Evolutionary conservation across 495 filamentous ascomycete genomes (phyloP).

Genomic region (Durotheca rogersii): DNA sequence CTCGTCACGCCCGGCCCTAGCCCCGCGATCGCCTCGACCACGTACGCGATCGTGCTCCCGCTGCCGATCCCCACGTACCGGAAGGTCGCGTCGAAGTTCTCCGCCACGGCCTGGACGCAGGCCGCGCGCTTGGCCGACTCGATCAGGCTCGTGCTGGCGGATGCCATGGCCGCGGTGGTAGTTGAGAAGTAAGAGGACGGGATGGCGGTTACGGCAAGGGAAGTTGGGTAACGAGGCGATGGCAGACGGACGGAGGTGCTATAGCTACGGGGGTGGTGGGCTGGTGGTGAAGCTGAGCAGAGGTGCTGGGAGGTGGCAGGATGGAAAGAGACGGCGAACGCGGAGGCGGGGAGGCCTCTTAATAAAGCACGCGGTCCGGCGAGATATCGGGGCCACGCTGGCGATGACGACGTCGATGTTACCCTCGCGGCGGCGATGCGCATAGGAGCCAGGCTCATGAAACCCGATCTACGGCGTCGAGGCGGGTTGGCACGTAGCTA

Average conservation of each 20-base stretch:
- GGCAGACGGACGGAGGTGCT: background rate
- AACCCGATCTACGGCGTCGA: constrained; percentile 8
- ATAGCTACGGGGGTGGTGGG: constrained; percentile 1
- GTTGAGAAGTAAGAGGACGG: constrained; percentile 4
- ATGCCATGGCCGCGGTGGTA: constrained; percentile 18
- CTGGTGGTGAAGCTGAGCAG: background rate
- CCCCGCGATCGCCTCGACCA: constrained; percentile 88
- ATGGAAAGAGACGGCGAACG: background rate
- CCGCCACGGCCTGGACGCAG: constrained; percentile 77
- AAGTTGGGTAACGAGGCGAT: no score
- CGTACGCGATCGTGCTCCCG: constrained; percentile 91
- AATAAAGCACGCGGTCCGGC: constrained; percentile 28
- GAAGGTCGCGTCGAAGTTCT: constrained; percentile 73
- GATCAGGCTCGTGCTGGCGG: constrained; percentile 42
- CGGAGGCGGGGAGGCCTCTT: constrained; percentile 16
- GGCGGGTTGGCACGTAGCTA: no score
- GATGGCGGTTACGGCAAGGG: no score
- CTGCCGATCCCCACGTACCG: constrained; percentile 88
- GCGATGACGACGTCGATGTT: background rate
- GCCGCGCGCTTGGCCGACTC: constrained; percentile 85
- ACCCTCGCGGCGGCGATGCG: constrained; percentile 13
- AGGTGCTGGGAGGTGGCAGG: background rate
- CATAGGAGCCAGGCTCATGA: constrained; percentile 21
- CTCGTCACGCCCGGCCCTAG: constrained; percentile 59
- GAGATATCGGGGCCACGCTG: constrained; percentile 2